Conservation (phyloP, 1,284 basidiomycete species). For the Sphaerobolus stellatus region DNA sequence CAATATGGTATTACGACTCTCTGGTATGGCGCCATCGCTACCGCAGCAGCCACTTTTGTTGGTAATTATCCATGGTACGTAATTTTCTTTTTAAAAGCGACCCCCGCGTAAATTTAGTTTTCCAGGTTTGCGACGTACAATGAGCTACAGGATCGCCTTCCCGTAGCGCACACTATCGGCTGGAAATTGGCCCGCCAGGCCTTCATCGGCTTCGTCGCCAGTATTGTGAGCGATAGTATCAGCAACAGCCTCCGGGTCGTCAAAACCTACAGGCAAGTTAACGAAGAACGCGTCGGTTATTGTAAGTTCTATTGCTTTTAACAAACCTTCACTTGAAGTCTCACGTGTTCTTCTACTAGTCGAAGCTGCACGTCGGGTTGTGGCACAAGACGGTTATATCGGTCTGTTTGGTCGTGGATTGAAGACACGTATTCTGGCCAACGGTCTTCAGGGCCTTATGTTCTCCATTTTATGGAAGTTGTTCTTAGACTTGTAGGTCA, state of each 20-base stretch:
- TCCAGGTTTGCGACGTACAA: conserved; percentile 82
- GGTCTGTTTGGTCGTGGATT: conserved; percentile 81
- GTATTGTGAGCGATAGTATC: conserved; percentile 76
- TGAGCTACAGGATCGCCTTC: conserved; percentile 64
- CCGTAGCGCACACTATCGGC: conserved; percentile 49
- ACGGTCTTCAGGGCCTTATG: conserved; percentile 83
- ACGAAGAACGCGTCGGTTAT: conserved; percentile 77
- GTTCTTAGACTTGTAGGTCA: conserved; percentile 76
- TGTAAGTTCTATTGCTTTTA: conserved; percentile 24
- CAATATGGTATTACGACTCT: conserved; percentile 73
- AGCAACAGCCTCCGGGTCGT: conserved; percentile 88
- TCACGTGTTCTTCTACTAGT: conserved; percentile 18
- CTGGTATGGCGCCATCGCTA: conserved; percentile 87
- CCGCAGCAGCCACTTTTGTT: conserved; percentile 89
- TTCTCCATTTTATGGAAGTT: conserved; percentile 84
- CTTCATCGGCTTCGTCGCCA: conserved; percentile 83
- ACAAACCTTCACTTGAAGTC: not conserved
- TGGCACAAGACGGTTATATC: conserved; percentile 60
- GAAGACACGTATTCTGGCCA: conserved; percentile 79
- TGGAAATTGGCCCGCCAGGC: conserved; percentile 74
- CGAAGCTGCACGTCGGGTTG: conserved; percentile 64
- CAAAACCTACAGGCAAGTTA: conserved; percentile 90
- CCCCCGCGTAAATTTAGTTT: not conserved
- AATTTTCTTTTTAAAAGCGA: conserved; percentile 19
- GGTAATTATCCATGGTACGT: conserved; percentile 73